Evolutionary conservation across 345 rosid genomes (phyloP).

Genomic region (Rhizophora apiculata): DNA sequence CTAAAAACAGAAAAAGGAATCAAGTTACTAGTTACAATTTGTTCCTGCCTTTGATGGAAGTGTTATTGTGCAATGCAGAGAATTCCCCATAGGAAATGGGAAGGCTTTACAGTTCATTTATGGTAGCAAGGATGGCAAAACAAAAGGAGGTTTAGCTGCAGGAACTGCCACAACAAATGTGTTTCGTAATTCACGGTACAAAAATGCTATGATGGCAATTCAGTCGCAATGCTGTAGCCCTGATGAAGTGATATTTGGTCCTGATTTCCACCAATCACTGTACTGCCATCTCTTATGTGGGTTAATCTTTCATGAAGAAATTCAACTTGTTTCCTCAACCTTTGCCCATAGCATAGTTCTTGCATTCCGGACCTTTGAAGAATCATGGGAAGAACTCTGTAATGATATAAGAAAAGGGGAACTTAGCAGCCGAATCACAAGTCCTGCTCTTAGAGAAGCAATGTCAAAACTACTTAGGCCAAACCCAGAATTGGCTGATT

Average conservation of each 20-base stretch:
- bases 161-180: slow-evolving; percentile 89
- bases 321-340: slow-evolving; percentile 65
- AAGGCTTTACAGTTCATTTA: slow-evolving; percentile 71
- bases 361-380: slow-evolving; percentile 77
- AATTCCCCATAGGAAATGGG: slow-evolving; percentile 62
- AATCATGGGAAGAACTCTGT: slow-evolving; percentile 78
- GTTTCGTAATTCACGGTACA: slow-evolving; percentile 54
- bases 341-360: slow-evolving; percentile 83
- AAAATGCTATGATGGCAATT: slow-evolving; percentile 55
- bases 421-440: slow-evolving; percentile 51
- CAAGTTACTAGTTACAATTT: background rate
- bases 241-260: slow-evolving; percentile 84
- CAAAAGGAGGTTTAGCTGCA: slow-evolving; percentile 69
- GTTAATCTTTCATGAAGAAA: slow-evolving; percentile 60
- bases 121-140: slow-evolving; percentile 63
- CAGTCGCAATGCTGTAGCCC: slow-evolving; percentile 78
- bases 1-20: too few relatives aligned
- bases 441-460: slow-evolving; percentile 56
- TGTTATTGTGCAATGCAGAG: slow-evolving; percentile 42
- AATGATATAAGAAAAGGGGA: slow-evolving; percentile 55
- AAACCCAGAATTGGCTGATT: slow-evolving; percentile 64
- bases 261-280: slow-evolving; percentile 80
- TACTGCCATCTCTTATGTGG: slow-evolving; percentile 98
- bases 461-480: slow-evolving; percentile 73
- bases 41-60: slow-evolving; percentile 8